Evolutionary conservation across 2,329 filamentous ascomycete species (phyloP).

Genomic region (Pseudocercospora fijiensis): DNA sequence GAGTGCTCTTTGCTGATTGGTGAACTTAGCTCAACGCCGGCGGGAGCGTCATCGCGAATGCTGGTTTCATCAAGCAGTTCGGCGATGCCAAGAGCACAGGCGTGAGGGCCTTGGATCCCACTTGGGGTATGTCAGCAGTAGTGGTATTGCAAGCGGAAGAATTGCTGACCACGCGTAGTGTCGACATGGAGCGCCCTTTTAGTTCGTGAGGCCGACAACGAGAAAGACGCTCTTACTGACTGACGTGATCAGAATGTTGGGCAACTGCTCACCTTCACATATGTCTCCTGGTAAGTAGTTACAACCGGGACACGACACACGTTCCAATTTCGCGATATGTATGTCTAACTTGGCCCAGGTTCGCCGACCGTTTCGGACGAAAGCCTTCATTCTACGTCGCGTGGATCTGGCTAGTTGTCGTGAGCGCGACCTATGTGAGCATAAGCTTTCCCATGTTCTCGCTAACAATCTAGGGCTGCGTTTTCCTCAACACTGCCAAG

Average conservation of each 20-base stretch:
- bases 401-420: conserved; percentile 11
- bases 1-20: not conserved
- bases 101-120: conserved; percentile 9
- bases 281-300: conserved; percentile 7
- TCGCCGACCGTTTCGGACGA: conserved; percentile 11
- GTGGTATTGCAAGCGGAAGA: not conserved
- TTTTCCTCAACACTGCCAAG: conserved; percentile 11
- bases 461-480: conserved; percentile 5
- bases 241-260: conserved; percentile 8
- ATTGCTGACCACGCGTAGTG: not conserved
- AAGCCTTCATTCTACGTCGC: conserved; percentile 11
- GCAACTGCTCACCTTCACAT: conserved; percentile 12
- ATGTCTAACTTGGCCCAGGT: not conserved
- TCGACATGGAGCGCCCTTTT: conserved; percentile 12
- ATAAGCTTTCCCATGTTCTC: not conserved
- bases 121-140: not conserved
- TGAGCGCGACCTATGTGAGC: not conserved
- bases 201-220: not conserved
- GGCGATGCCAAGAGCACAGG: not conserved
- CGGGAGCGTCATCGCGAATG: conserved; percentile 9
- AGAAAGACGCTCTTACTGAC: not conserved
- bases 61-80: conserved; percentile 12
- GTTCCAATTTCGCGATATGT: not conserved
- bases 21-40: not conserved
- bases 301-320: not conserved